Percentiles rank a stretch among this genome's conserved stretches.
phyloP scores from a whole-genome alignment of 768 basidiomycete species.

The Mycena galericulata region DNA sequence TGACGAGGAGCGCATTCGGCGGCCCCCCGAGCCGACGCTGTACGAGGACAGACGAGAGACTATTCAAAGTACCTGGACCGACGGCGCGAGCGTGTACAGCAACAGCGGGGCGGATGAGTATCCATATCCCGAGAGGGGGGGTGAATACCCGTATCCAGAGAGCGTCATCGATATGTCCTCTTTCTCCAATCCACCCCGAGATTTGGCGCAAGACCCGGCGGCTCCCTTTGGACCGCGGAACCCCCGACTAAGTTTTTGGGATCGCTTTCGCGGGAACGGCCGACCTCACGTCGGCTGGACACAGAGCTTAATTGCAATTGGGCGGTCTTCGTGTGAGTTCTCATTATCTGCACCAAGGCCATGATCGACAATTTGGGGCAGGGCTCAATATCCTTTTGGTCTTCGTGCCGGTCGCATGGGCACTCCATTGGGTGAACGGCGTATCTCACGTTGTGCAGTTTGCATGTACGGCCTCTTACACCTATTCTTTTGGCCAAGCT shows the following conservation, averaged over 20 bases:
- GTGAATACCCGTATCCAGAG: background rate
- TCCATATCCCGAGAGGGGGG: background rate
- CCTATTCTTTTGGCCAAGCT: background rate
- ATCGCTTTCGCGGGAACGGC: conserved; percentile 40
- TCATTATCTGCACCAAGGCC: background rate
- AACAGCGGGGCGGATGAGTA: background rate
- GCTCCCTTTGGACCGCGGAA: background rate
- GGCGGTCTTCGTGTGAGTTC: conserved; percentile 50
- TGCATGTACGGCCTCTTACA: conserved; percentile 37
- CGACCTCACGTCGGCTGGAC: conserved; percentile 41
- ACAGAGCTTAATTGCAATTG: conserved; percentile 49
- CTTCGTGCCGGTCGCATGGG: conserved; percentile 58
- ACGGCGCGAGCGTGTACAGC: conserved; percentile 17
- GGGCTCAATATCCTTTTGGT: conserved; percentile 56
- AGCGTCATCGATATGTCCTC: conserved; percentile 25
- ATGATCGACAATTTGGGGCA: background rate
- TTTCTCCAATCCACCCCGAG: conserved; percentile 12
- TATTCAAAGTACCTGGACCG: conserved; percentile 12
- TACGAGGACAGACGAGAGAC: conserved; percentile 18
- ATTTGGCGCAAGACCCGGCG: too few species aligned
- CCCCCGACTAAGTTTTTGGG: conserved; percentile 37
- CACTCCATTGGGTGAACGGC: conserved; percentile 44
- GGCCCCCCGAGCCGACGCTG: background rate
- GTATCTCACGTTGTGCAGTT: conserved; percentile 41
- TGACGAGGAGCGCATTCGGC: conserved; percentile 20